Percentiles rank a stretch among this genome's conserved stretches.
Evolutionary conservation across 163 green algal genomes (phyloP).

Genomic region (Chlorella variabilis): DNA sequence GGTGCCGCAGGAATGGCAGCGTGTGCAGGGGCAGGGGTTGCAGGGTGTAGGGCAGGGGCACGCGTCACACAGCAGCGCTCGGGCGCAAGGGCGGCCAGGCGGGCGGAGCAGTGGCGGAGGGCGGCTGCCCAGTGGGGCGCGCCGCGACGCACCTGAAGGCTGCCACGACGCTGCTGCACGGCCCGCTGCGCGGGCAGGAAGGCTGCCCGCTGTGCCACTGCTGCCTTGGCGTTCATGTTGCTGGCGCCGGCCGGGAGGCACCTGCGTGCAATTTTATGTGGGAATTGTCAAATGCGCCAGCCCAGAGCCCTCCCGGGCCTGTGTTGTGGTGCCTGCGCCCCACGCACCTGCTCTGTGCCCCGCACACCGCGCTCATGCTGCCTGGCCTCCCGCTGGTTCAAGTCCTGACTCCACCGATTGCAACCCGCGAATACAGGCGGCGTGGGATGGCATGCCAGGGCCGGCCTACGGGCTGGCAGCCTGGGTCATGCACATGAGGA

Average conservation of each 20-base stretch:
- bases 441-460: too few species aligned
- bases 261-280: slow-evolving; percentile 4
- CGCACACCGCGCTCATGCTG: slow-evolving; percentile 15
- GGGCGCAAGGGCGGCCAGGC: too few species aligned
- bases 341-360: not conserved
- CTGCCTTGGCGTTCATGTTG: slow-evolving; percentile 27
- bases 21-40: too few species aligned
- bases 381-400: not conserved
- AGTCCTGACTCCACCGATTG: too few species aligned
- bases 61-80: too few species aligned
- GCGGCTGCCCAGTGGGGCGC: not conserved
- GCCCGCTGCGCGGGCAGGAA: slow-evolving; percentile 30
- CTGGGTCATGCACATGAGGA: too few species aligned
- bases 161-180: slow-evolving; percentile 35
- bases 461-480: too few species aligned
- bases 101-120: too few species aligned
- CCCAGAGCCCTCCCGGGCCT: not conserved
- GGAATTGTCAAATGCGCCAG: not conserved
- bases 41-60: too few species aligned
- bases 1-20: too few species aligned
- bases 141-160: slow-evolving; percentile 9
- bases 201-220: slow-evolving; percentile 29
- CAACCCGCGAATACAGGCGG: too few species aligned
- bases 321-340: slow-evolving; percentile 1
- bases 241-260: slow-evolving; percentile 11